phyloP scores from a whole-genome alignment of 2,329 filamentous ascomycete species.

The Penicillium sp. region DNA sequence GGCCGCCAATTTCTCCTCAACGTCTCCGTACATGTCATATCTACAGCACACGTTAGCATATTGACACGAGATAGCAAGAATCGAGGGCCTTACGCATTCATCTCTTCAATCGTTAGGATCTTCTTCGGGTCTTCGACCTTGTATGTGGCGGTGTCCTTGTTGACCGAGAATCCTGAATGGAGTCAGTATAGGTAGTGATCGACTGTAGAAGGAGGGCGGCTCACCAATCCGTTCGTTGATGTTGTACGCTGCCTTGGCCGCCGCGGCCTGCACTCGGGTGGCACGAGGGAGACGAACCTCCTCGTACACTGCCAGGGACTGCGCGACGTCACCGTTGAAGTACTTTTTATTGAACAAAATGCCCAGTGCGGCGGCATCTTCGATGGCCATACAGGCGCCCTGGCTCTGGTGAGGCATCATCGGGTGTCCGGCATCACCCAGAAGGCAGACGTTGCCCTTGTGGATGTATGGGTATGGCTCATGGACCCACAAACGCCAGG shows the following conservation, averaged over 20 bases:
- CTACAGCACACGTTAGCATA: constrained; percentile 27
- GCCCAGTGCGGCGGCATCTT: constrained; percentile 63
- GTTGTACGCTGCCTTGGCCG: constrained; percentile 59
- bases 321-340: constrained; percentile 49
- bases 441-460: constrained; percentile 53
- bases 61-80: not conserved
- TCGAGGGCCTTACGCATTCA: constrained; percentile 56
- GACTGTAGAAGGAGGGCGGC: constrained; percentile 1
- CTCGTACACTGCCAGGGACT: constrained; percentile 53
- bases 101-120: constrained; percentile 67
- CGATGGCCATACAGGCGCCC: constrained; percentile 67
- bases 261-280: constrained; percentile 57
- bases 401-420: constrained; percentile 71
- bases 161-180: constrained; percentile 59
- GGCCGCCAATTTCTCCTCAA: constrained; percentile 50
- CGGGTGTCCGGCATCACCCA: constrained; percentile 67
- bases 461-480: constrained; percentile 59
- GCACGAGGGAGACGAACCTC: constrained; percentile 55
- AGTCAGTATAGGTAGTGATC: constrained; percentile 7
- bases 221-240: constrained; percentile 62
- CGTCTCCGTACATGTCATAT: constrained; percentile 60
- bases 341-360: constrained; percentile 56
- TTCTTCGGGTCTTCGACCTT: constrained; percentile 61
- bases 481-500: constrained; percentile 66
- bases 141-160: constrained; percentile 57